Evolutionary conservation across 352 stramenopile genomes (phyloP), one percentile per base, ranked within the genome.

Genomic region (Sclerospora graminicola): DNA sequence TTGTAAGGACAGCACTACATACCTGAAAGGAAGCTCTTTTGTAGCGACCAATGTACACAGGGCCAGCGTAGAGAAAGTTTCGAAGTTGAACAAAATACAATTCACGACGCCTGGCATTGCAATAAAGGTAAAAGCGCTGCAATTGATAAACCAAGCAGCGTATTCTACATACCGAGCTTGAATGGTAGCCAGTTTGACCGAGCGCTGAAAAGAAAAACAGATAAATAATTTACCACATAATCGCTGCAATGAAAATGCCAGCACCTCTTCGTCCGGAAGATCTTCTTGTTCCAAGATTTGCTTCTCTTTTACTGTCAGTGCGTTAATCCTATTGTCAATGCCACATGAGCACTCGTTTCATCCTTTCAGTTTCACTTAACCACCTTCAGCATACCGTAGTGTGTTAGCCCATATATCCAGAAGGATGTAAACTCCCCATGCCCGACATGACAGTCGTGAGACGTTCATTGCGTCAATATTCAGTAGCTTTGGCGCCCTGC

Each of bases 321-420:
- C 67, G 23, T 61, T 59, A 36, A 91, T 84, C 14, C 78, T 88
- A 26, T 36, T 5, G 4, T 13, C 21, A 21, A 11, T 14, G 20
- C 11, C 9, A 24, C 29, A 49, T n/a, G 11, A 48, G 34, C 8
- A 50, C 2, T 15, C 28, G 14, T 4, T 15, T 15, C 4, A 13
- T 9, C 28, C 28, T 33, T 10, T 30, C 26, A 30, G 7, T 10
- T 30, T 10, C 7, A 30, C 10, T 30, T 30, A 30, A 7, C 26
- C 7, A 30, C 8, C 15, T 3, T 33, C 9, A 16, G 54, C 68
- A 13, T 50, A 91, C 79, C 80, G 66, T 16, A 78, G 51, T 34
- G 79, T 62, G 39, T 88, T 89, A 15, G 70, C 77, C 40, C 88
- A 91, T 13, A 91, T 44, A 54, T 91, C 80, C 24, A 91, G 36